These are phyloP conservation scores for Zymoseptoria pseudotritici DNA, from an alignment of 2,329 filamentous ascomycete genomes.

Conservation along the genomic window DNA sequence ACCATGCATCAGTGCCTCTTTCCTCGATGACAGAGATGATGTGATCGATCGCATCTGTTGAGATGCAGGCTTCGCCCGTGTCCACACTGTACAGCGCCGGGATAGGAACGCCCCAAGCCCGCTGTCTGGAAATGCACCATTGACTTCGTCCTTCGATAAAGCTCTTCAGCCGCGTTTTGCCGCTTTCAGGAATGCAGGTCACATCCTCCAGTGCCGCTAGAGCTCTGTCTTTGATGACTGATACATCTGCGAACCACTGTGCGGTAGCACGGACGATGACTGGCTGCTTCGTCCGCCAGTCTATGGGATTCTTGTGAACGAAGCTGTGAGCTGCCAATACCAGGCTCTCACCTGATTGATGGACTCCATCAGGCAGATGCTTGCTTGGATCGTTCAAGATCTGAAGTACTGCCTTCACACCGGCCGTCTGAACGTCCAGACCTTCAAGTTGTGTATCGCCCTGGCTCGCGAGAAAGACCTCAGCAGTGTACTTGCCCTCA, in stretches of 20 bases:
- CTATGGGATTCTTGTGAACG: slow-evolving; percentile 91
- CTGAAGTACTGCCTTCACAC: slow-evolving; percentile 61
- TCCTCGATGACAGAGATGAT: slow-evolving; percentile 71
- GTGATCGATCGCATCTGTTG: slow-evolving; percentile 69
- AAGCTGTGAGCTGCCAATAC: slow-evolving; percentile 66
- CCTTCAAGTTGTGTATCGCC: slow-evolving; percentile 50
- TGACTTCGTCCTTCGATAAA: slow-evolving; percentile 84
- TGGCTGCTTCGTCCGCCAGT: slow-evolving; percentile 92
- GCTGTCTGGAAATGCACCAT: slow-evolving; percentile 96
- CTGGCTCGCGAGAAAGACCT: slow-evolving; percentile 61
- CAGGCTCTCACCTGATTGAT: slow-evolving; percentile 21
- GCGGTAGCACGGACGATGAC: slow-evolving; percentile 87
- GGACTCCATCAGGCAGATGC: slow-evolving; percentile 6
- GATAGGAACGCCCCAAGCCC: slow-evolving; percentile 94
- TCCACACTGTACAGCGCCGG: slow-evolving; percentile 72
- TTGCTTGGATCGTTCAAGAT: slow-evolving; percentile 47
- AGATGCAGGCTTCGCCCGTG: slow-evolving; percentile 62
- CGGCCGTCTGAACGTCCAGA: slow-evolving; percentile 62
- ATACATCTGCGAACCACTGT: slow-evolving; percentile 96
- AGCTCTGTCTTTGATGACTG: slow-evolving; percentile 67
- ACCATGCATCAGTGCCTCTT: slow-evolving; percentile 88
- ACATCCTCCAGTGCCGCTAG: slow-evolving; percentile 64
- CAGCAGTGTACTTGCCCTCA: slow-evolving; percentile 69
- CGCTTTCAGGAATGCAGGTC: slow-evolving; percentile 68
- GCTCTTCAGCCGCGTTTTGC: slow-evolving; percentile 67